Conservation (phyloP, 306 rosid genomes). For the Prosopis cineraria region DNA sequence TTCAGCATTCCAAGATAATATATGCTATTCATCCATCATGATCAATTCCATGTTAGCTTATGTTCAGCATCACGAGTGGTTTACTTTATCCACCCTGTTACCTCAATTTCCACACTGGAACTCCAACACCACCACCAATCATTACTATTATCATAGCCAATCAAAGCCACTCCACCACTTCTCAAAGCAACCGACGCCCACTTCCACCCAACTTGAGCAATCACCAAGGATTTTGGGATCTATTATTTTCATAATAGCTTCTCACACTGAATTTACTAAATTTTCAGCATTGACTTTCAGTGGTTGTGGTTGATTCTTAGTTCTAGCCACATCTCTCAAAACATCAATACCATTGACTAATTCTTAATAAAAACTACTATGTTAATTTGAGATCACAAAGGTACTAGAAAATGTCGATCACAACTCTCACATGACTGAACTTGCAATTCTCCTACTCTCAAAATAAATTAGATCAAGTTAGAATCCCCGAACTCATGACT, state of each 20-base stretch:
- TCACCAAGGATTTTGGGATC: background rate
- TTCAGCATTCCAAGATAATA: background rate
- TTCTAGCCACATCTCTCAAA: background rate
- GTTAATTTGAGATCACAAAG: background rate
- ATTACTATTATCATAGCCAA: background rate
- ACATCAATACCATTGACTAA: too few species aligned
- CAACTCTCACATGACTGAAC: background rate
- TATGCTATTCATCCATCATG: background rate
- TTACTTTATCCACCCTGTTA: background rate
- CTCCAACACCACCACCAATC: background rate
- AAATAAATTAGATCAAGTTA: background rate
- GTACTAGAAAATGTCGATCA: background rate
- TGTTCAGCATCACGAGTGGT: background rate
- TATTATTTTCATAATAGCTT: background rate
- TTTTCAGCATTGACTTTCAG: slow-evolving; percentile 8
- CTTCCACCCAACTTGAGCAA: background rate
- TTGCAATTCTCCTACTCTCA: background rate
- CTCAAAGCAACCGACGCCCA: background rate
- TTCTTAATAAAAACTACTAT: too few species aligned
- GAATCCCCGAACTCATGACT: background rate
- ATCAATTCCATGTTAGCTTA: background rate
- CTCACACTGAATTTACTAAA: background rate
- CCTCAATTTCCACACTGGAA: background rate
- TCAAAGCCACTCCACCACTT: background rate
- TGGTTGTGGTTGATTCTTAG: background rate